Evolutionary conservation across 768 basidiomycete genomes (phyloP), one percentile per base, ranked within the genome.

Genomic region (Boletus sensibilis): DNA sequence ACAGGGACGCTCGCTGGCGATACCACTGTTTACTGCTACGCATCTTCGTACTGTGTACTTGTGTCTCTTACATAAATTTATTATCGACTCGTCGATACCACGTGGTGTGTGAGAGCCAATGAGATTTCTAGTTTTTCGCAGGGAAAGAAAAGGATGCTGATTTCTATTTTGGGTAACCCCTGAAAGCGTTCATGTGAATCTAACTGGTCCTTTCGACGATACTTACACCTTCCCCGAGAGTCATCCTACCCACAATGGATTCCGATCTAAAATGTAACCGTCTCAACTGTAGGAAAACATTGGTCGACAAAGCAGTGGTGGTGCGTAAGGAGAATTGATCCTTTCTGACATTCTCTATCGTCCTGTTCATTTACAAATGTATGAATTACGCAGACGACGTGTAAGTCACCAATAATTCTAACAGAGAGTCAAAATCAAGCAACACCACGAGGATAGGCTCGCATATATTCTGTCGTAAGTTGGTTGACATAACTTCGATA

Each of bases 291-390:
- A 82, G 90, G 54, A 80, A 79, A 62, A 58, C 78, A 3, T 70
- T 94, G 44, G 75, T 76, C 2, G 91, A 92, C 63, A 92, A 90
- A 69, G 91, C 91, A 3, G 91, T 94, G 12, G 91, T 94, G 58
- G 91, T 93, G 66, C 70, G 90, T 78, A 37, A 41, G 14, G 33
- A 50, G 27, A 40, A 34, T 49, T 45, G 42, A 34, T 21, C 29
- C 29, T n/a, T 38, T 60, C 33, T 47, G 25, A 38, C 56, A 10
- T 48, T n/a, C 25, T 23, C 25, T 48, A 53, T 33, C 25, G 16
- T 27, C 41, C 27, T 27, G 18, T 50, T 64, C 45, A 53, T 37
- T 29, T 23, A 25, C 37, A 39, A 50, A 65, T 66, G 64, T 63
- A 51, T 20, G 44, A 16, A 57, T 52, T 23, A 27, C 16, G 38